phyloP scores from a whole-genome alignment of 177 flowering plant species.

The Vitis hybrid region DNA sequence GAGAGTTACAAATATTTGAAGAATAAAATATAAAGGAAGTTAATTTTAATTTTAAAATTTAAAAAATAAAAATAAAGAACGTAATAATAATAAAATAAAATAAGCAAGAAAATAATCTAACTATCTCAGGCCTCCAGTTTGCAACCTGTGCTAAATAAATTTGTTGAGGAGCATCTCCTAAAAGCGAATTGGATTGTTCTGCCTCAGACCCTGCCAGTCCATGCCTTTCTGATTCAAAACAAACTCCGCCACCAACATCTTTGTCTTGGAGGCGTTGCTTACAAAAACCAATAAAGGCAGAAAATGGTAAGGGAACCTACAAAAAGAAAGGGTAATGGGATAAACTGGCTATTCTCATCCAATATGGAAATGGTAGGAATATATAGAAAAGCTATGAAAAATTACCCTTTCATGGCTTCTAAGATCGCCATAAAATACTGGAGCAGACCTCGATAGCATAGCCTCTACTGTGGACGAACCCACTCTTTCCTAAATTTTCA shows the following conservation, averaged over 20 bases:
- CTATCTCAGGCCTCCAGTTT: background rate
- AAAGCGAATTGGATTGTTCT: slow-evolving; percentile 20
- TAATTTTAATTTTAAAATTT: background rate
- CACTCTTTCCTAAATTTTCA: slow-evolving; percentile 52
- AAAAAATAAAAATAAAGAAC: background rate
- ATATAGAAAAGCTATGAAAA: background rate
- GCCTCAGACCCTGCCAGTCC: slow-evolving; percentile 10
- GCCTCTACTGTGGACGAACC: slow-evolving; percentile 80
- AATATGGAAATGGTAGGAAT: no score
- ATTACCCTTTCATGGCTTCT: slow-evolving; percentile 91
- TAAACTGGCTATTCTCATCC: background rate
- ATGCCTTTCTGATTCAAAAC: slow-evolving; percentile 26
- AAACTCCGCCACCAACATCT: slow-evolving; percentile 17
- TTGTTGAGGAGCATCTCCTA: slow-evolving; percentile 46
- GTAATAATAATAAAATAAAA: background rate
- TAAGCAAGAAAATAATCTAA: background rate
- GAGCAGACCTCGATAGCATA: slow-evolving; percentile 83
- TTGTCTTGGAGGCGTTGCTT: slow-evolving; percentile 32
- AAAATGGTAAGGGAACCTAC: slow-evolving; percentile 77
- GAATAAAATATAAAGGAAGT: background rate
- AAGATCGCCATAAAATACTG: slow-evolving; percentile 83
- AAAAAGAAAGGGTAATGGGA: slow-evolving; percentile 6
- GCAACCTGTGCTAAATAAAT: slow-evolving; percentile 86
- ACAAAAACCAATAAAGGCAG: slow-evolving; percentile 65
- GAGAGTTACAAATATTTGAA: background rate